Conservation (phyloP, 345 rosid species). For the Firmiana major region DNA sequence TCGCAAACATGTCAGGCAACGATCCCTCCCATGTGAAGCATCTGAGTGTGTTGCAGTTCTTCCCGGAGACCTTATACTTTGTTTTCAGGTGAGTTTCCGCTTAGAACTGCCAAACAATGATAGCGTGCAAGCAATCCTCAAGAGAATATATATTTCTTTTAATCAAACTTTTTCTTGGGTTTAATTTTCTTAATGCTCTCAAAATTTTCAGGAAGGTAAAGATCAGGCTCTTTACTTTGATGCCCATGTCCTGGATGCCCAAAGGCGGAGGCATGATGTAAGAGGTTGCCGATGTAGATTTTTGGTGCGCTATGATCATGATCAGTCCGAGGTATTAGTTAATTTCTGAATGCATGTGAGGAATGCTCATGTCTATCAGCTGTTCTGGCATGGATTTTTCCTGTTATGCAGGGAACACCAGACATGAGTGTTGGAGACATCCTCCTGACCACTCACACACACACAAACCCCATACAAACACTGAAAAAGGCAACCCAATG, state of each 20-base stretch:
- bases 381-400: not conserved
- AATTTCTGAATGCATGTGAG: not conserved
- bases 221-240: constrained; percentile 97
- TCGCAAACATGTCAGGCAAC: constrained; percentile 74
- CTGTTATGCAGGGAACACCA: not conserved
- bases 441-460: not conserved
- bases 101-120: constrained; percentile 1
- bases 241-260: constrained; percentile 95
- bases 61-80: constrained; percentile 93
- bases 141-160: not conserved
- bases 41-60: constrained; percentile 99
- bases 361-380: not conserved
- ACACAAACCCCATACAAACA: not conserved
- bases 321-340: constrained; percentile 77
- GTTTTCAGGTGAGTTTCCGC: constrained; percentile 77
- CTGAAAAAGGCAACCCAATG: too few relatives aligned
- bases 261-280: constrained; percentile 93
- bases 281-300: constrained; percentile 99
- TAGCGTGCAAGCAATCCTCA: not conserved
- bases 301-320: constrained; percentile 95
- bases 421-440: not conserved
- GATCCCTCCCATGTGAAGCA: constrained; percentile 98
- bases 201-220: constrained; percentile 80
- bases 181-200: constrained; percentile 6
- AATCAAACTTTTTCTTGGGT: not conserved